Evolutionary conservation across 2,329 filamentous ascomycete genomes (phyloP), one percentile per base, ranked within the genome.

Genomic region (Chaetothyriales sp.): DNA sequence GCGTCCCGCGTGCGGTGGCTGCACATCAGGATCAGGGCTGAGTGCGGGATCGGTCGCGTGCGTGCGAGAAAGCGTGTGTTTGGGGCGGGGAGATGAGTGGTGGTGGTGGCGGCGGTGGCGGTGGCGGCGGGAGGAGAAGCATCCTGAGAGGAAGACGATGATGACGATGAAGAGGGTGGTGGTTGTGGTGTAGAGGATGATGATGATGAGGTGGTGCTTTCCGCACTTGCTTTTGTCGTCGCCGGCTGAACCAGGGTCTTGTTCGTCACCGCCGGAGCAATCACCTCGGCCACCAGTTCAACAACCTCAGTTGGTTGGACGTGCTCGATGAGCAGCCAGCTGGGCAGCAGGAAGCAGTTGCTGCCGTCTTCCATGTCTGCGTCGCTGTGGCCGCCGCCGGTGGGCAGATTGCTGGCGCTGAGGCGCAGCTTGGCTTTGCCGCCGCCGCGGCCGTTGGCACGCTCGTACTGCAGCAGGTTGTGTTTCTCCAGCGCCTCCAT

Each of bases 1-100:
- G 86, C 88, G 64, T 95, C 89, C 58, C 89, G 83, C 32, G 86
- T 92, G 61, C 78, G 80, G 63, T 95, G 89, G 26, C 85, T 92
- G 71, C 89, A 95, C 59, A 95, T 79, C 46, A 95, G 77, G 60
- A 95, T 84, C 26, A 95, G 74, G 57, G 83, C 88, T 59, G 78
- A 75, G 71, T 95, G 87, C 5, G 85, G 84, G 58, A 81, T 89
- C 1, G 82, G 75, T 5, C 79, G 78, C 18, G 51, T 59, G 36
- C 32, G 32, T 44, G 58, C 44, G 55, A 60, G 25, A 51, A 47
- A 8, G 53, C 47, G 45, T 50, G 50, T 48, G 52, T 49, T 15
- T 49, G 51, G 10, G 44, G 28, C 18, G 50, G 51, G 19, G 42
- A 42, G 22, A 44, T 48, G 1, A 50, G 53, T 36, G 49, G 49